Evolutionary conservation across 1,139 yeast species (phyloP).

Genomic region (Debaryomyces psychrophilus): DNA sequence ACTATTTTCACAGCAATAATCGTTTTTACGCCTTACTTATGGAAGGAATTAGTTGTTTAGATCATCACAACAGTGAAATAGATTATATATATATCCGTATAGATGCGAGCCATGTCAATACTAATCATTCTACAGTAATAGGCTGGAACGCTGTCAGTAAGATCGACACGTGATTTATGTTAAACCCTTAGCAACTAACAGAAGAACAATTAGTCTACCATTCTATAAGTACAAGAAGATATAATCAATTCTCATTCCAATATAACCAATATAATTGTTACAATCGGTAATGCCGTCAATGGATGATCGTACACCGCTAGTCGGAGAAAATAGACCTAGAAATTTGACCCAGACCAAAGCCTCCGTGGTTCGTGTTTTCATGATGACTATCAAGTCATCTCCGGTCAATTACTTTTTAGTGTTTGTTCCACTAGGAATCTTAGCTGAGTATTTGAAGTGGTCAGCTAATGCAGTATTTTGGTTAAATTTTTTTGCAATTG

Average conservation of each 20-base stretch:
- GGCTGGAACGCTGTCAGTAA: no score
- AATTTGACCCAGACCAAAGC: conserved; percentile 5
- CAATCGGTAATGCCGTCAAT: conserved; percentile 11
- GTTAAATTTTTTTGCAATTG: conserved; percentile 84
- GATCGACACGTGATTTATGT: neutral
- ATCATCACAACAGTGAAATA: neutral
- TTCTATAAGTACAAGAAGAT: neutral
- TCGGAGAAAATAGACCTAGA: conserved; percentile 10
- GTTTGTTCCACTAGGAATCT: conserved; percentile 86
- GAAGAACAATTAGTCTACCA: neutral
- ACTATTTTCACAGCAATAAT: conserved; percentile 73
- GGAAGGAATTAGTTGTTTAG: conserved; percentile 43
- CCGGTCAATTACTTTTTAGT: conserved; percentile 77
- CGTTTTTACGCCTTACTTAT: conserved; percentile 78
- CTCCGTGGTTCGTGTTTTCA: conserved; percentile 16
- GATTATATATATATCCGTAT: neutral
- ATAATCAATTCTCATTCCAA: neutral
- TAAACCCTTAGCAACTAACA: neutral
- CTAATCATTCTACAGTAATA: neutral
- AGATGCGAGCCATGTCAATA: neutral
- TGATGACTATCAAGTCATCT: conserved; percentile 56
- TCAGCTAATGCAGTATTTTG: conserved; percentile 64
- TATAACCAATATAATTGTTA: neutral
- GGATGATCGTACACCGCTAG: conserved; percentile 13
- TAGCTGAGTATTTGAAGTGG: conserved; percentile 64